These are phyloP conservation scores for Daldinia bambusicola DNA, from an alignment of 495 filamentous ascomycete genomes.

Conservation along the genomic window DNA sequence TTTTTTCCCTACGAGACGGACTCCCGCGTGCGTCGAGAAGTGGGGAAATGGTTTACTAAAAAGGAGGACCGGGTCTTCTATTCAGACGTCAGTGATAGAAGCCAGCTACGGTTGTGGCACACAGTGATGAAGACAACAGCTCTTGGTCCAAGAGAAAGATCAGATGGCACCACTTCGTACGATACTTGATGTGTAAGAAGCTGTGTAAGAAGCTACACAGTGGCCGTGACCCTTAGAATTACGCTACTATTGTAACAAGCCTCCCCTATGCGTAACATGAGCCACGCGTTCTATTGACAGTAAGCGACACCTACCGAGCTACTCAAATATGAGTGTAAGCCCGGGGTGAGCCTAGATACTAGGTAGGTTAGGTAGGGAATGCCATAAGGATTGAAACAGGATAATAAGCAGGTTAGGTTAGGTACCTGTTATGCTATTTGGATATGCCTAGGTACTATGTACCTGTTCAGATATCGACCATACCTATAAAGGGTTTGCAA, in stretches of 20 bases:
- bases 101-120: constrained; percentile 27
- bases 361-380: too few species aligned
- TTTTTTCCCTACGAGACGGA: constrained; percentile 42
- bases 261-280: neutral
- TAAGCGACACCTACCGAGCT: neutral
- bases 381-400: too few species aligned
- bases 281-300: constrained; percentile 1
- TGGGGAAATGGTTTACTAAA: constrained; percentile 43
- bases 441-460: too few species aligned
- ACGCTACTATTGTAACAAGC: constrained; percentile 14
- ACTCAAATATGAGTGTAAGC: neutral
- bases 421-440: too few species aligned
- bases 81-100: constrained; percentile 38
- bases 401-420: too few species aligned
- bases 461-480: too few species aligned
- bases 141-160: constrained; percentile 46
- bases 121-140: constrained; percentile 42
- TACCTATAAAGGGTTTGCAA: too few species aligned
- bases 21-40: constrained; percentile 37
- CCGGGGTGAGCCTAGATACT: neutral
- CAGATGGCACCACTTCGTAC: constrained; percentile 34
- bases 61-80: constrained; percentile 46
- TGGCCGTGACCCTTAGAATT: constrained; percentile 17
- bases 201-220: constrained; percentile 23
- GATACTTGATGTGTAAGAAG: constrained; percentile 33